Conservation (phyloP, 2,329 filamentous ascomycete species). For the Penicillium sp. region DNA sequence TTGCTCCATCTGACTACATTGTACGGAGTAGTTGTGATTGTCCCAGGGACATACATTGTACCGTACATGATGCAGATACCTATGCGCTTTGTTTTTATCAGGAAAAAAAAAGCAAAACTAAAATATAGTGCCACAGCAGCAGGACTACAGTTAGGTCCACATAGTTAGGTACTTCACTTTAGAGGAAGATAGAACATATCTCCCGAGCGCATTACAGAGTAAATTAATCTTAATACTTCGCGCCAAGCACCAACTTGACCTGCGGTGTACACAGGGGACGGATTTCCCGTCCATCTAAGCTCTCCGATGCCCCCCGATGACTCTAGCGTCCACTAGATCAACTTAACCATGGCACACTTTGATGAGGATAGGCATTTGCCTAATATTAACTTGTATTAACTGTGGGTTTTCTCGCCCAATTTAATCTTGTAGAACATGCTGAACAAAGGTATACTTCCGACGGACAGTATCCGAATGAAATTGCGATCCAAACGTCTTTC, state of each 20-base stretch:
- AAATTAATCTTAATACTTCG: neutral
- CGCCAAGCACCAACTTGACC: constrained; percentile 11
- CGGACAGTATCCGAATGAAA: constrained; percentile 3
- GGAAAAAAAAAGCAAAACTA: neutral
- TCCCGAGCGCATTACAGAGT: neutral
- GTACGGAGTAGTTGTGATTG: neutral
- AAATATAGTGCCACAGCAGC: neutral
- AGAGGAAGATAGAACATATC: neutral
- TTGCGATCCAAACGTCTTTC: constrained; percentile 3
- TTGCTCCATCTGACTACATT: neutral
- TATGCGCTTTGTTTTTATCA: neutral
- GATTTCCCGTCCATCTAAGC: constrained; percentile 19
- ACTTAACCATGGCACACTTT: constrained; percentile 28
- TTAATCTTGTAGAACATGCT: neutral
- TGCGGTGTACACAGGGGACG: constrained; percentile 23
- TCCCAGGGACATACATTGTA: neutral
- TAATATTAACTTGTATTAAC: constrained; percentile 7
- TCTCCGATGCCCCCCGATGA: constrained; percentile 14
- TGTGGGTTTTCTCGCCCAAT: constrained; percentile 7
- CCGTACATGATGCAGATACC: neutral
- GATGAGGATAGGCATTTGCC: constrained; percentile 24
- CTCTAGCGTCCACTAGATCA: constrained; percentile 25
- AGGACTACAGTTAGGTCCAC: neutral
- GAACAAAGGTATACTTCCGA: constrained; percentile 2
- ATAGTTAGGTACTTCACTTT: neutral